Conservation (phyloP, 306 rosid species). For the Pyrus betulifolia region DNA sequence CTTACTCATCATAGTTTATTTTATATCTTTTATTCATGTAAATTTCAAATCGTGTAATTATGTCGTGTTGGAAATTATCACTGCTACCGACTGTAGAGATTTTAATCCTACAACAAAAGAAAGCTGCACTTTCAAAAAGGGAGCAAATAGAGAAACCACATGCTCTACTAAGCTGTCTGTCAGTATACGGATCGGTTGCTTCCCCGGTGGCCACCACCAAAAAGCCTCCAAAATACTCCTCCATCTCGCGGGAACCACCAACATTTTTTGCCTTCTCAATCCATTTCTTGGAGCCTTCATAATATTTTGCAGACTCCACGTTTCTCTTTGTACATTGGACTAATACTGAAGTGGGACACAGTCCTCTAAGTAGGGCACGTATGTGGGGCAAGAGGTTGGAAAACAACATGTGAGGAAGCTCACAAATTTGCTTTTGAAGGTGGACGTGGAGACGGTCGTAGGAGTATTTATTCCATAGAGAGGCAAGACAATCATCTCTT, state of each 20-base stretch:
- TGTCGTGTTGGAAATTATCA: no score
- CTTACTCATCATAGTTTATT: no score
- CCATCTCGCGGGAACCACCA: constrained; percentile 11
- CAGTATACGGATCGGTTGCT: constrained; percentile 26
- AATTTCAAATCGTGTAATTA: no score
- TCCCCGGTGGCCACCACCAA: constrained; percentile 48
- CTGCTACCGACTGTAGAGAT: no score
- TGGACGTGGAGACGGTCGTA: constrained; percentile 63
- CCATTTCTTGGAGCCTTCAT: constrained; percentile 26
- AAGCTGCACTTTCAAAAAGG: no score
- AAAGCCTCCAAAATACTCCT: constrained; percentile 16
- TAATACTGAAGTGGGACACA: constrained; percentile 40
- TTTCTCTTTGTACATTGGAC: constrained; percentile 32
- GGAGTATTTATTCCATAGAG: constrained; percentile 54
- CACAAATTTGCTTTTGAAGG: constrained; percentile 37
- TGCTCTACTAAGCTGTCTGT: not conserved
- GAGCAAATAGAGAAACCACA: not conserved
- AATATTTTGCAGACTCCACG: constrained; percentile 36
- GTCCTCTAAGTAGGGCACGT: constrained; percentile 43
- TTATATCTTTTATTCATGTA: no score
- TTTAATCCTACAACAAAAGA: no score
- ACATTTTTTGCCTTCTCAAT: constrained; percentile 29
- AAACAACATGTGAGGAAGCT: constrained; percentile 38
- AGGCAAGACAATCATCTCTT: constrained; percentile 54
- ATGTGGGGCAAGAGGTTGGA: constrained; percentile 36